A percentile compares a stretch with the other conserved stretches of the same genome.
Evolutionary conservation across 108 stramenopile species (phyloP).

Genomic region (Chaetoceros muelleri): DNA sequence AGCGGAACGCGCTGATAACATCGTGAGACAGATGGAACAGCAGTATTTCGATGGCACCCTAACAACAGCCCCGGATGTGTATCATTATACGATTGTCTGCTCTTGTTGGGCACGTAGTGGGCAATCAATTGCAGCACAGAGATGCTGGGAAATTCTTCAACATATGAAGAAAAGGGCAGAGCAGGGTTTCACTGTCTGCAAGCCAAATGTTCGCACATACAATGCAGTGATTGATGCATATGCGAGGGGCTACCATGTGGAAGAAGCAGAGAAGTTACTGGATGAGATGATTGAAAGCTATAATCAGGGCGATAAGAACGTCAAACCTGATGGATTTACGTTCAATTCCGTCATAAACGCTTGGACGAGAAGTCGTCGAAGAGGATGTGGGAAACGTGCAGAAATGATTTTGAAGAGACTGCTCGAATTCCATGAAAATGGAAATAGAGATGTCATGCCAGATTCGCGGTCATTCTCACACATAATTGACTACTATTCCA

Average conservation of each 20-base stretch:
- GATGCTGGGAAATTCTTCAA: constrained; percentile 44
- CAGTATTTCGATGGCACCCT: constrained; percentile 33
- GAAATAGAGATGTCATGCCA: constrained; percentile 39
- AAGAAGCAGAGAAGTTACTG: constrained; percentile 44
- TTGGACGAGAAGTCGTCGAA: constrained; percentile 28
- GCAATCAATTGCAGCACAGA: constrained; percentile 26
- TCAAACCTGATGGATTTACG: constrained; percentile 48
- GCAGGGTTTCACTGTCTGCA: constrained; percentile 31
- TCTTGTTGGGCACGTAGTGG: constrained; percentile 43
- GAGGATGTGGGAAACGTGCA: constrained; percentile 41
- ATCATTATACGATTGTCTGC: constrained; percentile 45
- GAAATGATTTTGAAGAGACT: constrained; percentile 44
- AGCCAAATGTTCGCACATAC: constrained; percentile 52
- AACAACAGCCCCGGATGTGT: constrained; percentile 31
- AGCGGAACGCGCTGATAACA: constrained; percentile 43
- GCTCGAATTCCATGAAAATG: constrained; percentile 43
- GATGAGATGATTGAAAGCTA: constrained; percentile 45
- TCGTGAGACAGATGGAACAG: constrained; percentile 50
- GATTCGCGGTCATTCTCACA: constrained; percentile 54
- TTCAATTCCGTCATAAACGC: constrained; percentile 62
- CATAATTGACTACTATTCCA: constrained; percentile 51
- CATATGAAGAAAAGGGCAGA: constrained; percentile 39
- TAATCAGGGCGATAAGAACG: constrained; percentile 36
- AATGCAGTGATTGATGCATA: constrained; percentile 55
- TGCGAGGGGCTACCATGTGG: constrained; percentile 30